Evolutionary conservation across 768 basidiomycete genomes (phyloP), one percentile per base, ranked within the genome.

Genomic region (Zangia roseola): DNA sequence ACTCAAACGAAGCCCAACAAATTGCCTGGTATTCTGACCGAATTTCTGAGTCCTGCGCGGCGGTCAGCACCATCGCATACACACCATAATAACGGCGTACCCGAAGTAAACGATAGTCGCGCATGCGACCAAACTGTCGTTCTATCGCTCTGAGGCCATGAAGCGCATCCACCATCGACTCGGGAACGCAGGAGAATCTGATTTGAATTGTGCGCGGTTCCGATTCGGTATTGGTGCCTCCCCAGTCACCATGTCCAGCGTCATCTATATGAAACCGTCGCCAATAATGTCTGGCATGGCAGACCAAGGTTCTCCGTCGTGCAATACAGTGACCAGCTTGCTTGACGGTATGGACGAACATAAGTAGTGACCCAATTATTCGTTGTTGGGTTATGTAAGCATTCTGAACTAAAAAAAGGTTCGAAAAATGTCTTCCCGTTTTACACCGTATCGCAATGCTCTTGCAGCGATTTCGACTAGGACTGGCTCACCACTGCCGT

Each of bases 401-500:
- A n/a, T 12, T 2, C 0, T 13, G 2, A 3, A 7, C 19, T 5
- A 36, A 9, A 31, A 31, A 5, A 26, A 26, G 10, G 10, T n/a
- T 6, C 26, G 8, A 26, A 31, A 16, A 52, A 60, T 68, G 58
- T 65, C 55, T 24, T 42, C 67, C 48, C 70, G 71, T 26, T 75
- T 79, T 49, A 61, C 70, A 6, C 71, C 74, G 7, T 86, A 80
- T 70, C 79, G 67, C 53, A 67, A 75, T 25, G 78, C 79, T 0
- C 76, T 94, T 26, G 69, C 74, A 16, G 69, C 75, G 2, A 60
- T 93, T 10, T 84, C 92, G 16, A 68, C 74, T 6, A 79, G 84
- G 31, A 91, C 91, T 16, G 81, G 86, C 16, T 75, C 88, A 2
- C 88, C 90, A 13, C 62, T 94, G 1, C 76, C 91, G 1, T 91